phyloP scores from a whole-genome alignment of 257 asterid species.

The Salvia hispanica region DNA sequence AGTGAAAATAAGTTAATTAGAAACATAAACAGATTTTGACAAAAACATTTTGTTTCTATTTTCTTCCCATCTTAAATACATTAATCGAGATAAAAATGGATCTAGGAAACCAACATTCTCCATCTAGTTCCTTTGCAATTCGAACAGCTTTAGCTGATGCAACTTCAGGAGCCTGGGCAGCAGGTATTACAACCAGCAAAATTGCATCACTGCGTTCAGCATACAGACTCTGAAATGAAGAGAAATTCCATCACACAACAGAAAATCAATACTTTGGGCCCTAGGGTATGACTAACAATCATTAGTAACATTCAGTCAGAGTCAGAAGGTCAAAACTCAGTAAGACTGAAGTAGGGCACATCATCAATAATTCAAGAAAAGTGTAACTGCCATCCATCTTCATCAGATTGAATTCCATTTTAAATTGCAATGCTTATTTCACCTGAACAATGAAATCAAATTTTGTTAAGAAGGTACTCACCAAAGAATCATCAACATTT shows the following conservation, averaged over 20 bases:
- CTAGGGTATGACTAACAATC: slow-evolving; percentile 12
- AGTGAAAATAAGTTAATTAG: slow-evolving; percentile 14
- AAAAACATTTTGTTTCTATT: neutral
- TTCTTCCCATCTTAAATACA: neutral
- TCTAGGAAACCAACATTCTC: slow-evolving; percentile 70
- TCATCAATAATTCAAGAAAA: neutral
- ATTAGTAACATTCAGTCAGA: neutral
- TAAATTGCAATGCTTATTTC: neutral
- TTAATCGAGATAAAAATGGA: slow-evolving; percentile 29
- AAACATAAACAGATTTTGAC: slow-evolving; percentile 8
- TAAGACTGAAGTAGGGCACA: slow-evolving; percentile 1
- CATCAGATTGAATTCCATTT: neutral
- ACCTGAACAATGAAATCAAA: slow-evolving; percentile 2
- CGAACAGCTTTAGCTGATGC: slow-evolving; percentile 89
- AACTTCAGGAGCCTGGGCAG: slow-evolving; percentile 92
- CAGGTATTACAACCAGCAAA: slow-evolving; percentile 86
- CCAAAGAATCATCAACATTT: slow-evolving; percentile 87
- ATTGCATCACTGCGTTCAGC: slow-evolving; percentile 93
- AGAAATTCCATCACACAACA: slow-evolving; percentile 28
- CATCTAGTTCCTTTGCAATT: slow-evolving; percentile 93
- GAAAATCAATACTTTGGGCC: slow-evolving; percentile 16
- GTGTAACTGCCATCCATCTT: slow-evolving; percentile 2
- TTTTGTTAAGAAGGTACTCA: slow-evolving; percentile 44
- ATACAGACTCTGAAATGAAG: slow-evolving; percentile 66
- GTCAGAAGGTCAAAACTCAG: neutral